Conservation (phyloP, 345 rosid species). For the Arabidopsis thaliana region TAIR10.1 NC_003075.7:207501-208000, state of each 20-base stretch:
- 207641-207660: slow-evolving; percentile 70
- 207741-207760: slow-evolving; percentile 87
- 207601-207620: slow-evolving; percentile 80
- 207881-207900: slow-evolving; percentile 63
- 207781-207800: slow-evolving; percentile 96
- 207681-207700: slow-evolving; percentile 54
- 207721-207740: slow-evolving; percentile 79
- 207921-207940: slow-evolving; percentile 54
- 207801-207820: slow-evolving; percentile 83
- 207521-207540: slow-evolving; percentile 75
- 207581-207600: slow-evolving; percentile 90
- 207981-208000: slow-evolving; percentile 80
- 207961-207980: slow-evolving; percentile 81
- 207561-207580: slow-evolving; percentile 99
- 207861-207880: slow-evolving; percentile 79
- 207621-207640: slow-evolving; percentile 68
- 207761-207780: slow-evolving; percentile 97
- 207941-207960: slow-evolving; percentile 60
- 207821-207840: slow-evolving; percentile 69
- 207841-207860: slow-evolving; percentile 83
- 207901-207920: slow-evolving; percentile 52
- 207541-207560: slow-evolving; percentile 91
- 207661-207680: slow-evolving; percentile 55
- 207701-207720: slow-evolving; percentile 69
- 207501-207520: slow-evolving; percentile 85